These are phyloP conservation scores for Bauhinia variegata DNA, from an alignment of 306 rosid genomes.

Conservation along the genomic window DNA sequence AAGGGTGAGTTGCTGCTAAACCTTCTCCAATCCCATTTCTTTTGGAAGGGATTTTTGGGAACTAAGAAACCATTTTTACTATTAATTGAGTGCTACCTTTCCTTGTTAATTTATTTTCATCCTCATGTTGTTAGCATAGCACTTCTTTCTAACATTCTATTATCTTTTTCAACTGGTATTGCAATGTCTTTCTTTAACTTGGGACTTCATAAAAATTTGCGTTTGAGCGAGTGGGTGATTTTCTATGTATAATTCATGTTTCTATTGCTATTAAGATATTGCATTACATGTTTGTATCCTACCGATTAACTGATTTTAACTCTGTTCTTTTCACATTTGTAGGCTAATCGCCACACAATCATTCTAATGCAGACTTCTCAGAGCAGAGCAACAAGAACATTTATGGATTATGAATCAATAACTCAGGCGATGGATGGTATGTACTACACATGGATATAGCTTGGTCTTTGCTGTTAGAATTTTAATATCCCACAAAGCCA, in stretches of 20 bases:
- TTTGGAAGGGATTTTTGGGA: neutral
- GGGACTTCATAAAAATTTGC: too few species aligned
- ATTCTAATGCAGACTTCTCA: slow-evolving; percentile 91
- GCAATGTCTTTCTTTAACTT: too few species aligned
- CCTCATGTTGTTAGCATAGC: neutral
- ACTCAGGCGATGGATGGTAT: slow-evolving; percentile 96
- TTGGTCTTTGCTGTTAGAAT: slow-evolving; percentile 9
- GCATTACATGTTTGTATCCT: neutral
- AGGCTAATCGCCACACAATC: slow-evolving; percentile 96
- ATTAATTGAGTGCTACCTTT: too few species aligned
- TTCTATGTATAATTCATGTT: slow-evolving; percentile 9
- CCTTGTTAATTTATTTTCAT: neutral
- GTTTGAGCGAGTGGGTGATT: neutral
- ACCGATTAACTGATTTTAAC: slow-evolving; percentile 1
- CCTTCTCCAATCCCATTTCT: too few species aligned
- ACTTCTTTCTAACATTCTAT: too few species aligned
- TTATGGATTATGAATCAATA: slow-evolving; percentile 85
- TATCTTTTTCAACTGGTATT: too few species aligned
- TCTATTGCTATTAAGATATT: too few species aligned
- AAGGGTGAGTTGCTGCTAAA: too few species aligned
- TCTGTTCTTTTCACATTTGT: slow-evolving; percentile 28
- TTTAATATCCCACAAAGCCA: slow-evolving; percentile 8
- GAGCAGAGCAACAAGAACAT: slow-evolving; percentile 82
- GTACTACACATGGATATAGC: slow-evolving; percentile 13
- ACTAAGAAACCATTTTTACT: neutral